Conservation (phyloP, 257 asterid genomes). For the Fraxinus americana region DNA sequence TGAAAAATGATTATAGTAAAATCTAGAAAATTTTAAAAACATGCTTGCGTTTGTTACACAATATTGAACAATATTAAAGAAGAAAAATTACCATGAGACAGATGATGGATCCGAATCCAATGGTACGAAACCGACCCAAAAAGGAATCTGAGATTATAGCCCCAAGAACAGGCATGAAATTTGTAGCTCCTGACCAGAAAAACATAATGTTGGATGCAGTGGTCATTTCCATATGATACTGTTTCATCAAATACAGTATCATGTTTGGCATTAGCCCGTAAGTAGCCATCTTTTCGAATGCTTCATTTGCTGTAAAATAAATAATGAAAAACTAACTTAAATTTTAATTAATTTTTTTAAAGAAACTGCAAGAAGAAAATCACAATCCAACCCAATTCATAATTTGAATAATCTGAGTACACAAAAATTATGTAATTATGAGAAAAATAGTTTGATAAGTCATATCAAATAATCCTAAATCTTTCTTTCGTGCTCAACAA, state of each 20-base stretch:
- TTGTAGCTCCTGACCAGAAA: constrained; percentile 66
- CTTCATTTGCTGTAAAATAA: constrained; percentile 46
- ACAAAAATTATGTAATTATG: too few species aligned
- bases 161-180: constrained; percentile 56
- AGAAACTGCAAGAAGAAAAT: neutral
- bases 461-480: too few species aligned
- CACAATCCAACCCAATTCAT: constrained; percentile 5
- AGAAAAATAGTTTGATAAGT: too few species aligned
- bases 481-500: too few species aligned
- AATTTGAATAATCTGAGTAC: neutral
- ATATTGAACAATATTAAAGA: neutral
- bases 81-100: constrained; percentile 51
- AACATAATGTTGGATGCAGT: constrained; percentile 52
- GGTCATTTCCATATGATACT: constrained; percentile 60
- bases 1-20: neutral
- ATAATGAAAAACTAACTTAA: neutral
- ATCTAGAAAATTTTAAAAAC: neutral
- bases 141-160: constrained; percentile 66
- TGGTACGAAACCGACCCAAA: constrained; percentile 60
- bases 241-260: constrained; percentile 57
- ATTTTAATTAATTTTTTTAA: neutral
- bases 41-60: neutral
- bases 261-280: constrained; percentile 61
- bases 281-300: constrained; percentile 59
- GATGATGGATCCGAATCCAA: constrained; percentile 58